A percentile compares a stretch with the other conserved stretches of the same genome.
These are phyloP conservation scores for Aspergillus haitiensis DNA, from an alignment of 495 filamentous ascomycete species.

Conservation along the genomic window DNA sequence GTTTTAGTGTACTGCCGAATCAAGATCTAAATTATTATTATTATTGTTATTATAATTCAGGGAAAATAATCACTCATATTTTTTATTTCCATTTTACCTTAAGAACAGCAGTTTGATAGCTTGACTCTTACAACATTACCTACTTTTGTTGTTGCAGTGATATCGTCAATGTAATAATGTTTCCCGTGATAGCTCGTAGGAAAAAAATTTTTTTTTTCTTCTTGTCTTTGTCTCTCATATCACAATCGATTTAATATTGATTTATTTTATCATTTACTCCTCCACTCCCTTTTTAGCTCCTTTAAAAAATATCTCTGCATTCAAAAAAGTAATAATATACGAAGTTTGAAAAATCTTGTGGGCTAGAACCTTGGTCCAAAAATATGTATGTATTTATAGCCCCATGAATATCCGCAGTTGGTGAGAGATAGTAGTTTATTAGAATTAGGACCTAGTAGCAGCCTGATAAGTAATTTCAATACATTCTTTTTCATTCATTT, in stretches of 20 bases:
- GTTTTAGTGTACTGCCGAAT: background rate
- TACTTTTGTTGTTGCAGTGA: too few relatives aligned
- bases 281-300: background rate
- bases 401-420: conserved; percentile 1
- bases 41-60: background rate
- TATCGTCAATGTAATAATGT: too few relatives aligned
- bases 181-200: too few relatives aligned
- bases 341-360: background rate
- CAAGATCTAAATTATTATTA: background rate
- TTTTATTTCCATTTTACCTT: background rate
- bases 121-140: too few relatives aligned
- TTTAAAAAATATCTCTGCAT: background rate
- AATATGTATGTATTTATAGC: conserved; percentile 1
- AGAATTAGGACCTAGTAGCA: too few relatives aligned
- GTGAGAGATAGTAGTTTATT: background rate
- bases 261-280: background rate
- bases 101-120: too few relatives aligned
- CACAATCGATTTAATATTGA: background rate
- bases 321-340: background rate
- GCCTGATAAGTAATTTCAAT: background rate
- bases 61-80: conserved; percentile 6
- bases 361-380: conserved; percentile 6
- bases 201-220: too few relatives aligned
- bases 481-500: background rate
- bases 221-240: background rate